phyloP scores from a whole-genome alignment of 768 basidiomycete species.

The Glaciozyma antarctica region DNA sequence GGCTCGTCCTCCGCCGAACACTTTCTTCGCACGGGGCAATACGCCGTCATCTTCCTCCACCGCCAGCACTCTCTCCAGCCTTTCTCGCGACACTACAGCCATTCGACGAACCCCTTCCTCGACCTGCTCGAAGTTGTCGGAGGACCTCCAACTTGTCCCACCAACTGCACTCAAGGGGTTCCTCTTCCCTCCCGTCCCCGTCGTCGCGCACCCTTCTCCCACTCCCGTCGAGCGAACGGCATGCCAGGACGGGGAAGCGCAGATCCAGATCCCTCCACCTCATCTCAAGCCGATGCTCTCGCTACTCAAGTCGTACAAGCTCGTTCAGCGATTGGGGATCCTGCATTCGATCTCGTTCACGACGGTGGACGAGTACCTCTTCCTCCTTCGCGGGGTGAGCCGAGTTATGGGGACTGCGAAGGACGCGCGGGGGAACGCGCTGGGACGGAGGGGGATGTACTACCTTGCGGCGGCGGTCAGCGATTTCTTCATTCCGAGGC shows the following conservation, averaged over 20 bases:
- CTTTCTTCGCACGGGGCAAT: slow-evolving; percentile 73
- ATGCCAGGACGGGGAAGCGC: neutral
- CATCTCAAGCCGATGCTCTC: slow-evolving; percentile 59
- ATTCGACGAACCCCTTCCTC: slow-evolving; percentile 94
- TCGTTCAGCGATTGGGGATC: slow-evolving; percentile 60
- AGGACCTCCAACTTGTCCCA: neutral
- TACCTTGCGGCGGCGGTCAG: slow-evolving; percentile 97
- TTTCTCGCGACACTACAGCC: slow-evolving; percentile 94
- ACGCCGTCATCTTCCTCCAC: slow-evolving; percentile 98
- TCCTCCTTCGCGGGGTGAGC: slow-evolving; percentile 71
- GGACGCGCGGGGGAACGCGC: slow-evolving; percentile 19
- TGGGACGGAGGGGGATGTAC: slow-evolving; percentile 71
- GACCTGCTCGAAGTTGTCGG: slow-evolving; percentile 70
- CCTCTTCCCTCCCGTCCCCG: slow-evolving; percentile 4
- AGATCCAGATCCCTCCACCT: slow-evolving; percentile 48
- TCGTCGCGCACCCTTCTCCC: neutral
- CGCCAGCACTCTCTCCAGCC: slow-evolving; percentile 95
- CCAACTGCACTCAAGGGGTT: neutral
- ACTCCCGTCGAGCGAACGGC: neutral
- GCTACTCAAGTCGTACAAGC: slow-evolving; percentile 69
- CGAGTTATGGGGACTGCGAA: slow-evolving; percentile 36
- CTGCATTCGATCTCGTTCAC: slow-evolving; percentile 82
- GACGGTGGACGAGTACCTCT: slow-evolving; percentile 92
- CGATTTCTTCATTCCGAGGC: slow-evolving; percentile 90
- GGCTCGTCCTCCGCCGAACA: slow-evolving; percentile 98